Base-by-base conservation (phyloP, 1,284 basidiomycete species). In the Cryptococcus sp. region DNA sequence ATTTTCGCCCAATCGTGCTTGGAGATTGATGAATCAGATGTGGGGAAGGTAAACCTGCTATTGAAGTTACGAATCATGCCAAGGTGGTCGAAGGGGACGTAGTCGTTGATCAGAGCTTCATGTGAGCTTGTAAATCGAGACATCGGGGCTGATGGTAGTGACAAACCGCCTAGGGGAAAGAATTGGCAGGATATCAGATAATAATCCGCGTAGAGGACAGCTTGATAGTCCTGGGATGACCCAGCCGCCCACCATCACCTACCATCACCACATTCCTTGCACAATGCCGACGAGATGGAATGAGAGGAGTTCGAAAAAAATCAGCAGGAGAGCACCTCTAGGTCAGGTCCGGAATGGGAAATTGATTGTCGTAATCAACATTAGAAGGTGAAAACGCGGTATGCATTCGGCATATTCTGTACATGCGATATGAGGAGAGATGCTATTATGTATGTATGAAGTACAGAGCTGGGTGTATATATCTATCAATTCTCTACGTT, bases 21-120 rank as follows among this genome's bases (percentile, higher is more conserved):
- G 39, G n/a, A 36, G 19, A 23, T 28, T 52, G 42, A 49, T 49
- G 19, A 14, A 28, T 10, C 51, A 69, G 64, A 49, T 66, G 66
- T 45, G 66, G 61, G 11, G 52, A 53, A n/a, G 56, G 52, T 11
- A 59, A 55, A 31, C 66, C 66, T 9, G 58, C 59, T 42, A 61
- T 69, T 16, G 66, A 69, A 49, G 66, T 69, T 7, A 69, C 66
- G 4, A 69, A 69, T 44, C 49, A 19, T 36, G 62, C 19, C 7
- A 53, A 10, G 21, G 52, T 40, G 21, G 36, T 45, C 10, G 48
- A 55, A 19, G 54, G 48, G 42, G 52, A 36, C 7, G 36, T 56
- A 10, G 44, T 54, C 0, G 62, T 68, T 3, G 63, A 65, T 44
- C 60, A 56, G 19, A 46, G 41, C 7, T 63, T 65, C 50, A 51